phyloP scores from a whole-genome alignment of 331 rosid genomes.

The Erythrophleum ivorense region DNA sequence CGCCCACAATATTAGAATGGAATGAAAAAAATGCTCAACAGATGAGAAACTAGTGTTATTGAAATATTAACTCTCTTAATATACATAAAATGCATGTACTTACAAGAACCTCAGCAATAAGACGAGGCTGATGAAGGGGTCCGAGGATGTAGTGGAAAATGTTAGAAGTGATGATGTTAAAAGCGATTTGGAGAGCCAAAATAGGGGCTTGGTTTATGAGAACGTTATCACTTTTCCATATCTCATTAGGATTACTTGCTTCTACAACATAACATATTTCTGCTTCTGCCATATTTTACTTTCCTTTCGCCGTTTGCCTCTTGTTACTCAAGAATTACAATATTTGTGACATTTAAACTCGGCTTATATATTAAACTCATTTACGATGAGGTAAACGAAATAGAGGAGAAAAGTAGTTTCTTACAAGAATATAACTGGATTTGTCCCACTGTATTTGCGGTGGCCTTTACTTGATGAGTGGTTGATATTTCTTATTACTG shows the following conservation, averaged over 20 bases:
- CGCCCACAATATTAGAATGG: not conserved
- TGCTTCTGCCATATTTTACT: not conserved
- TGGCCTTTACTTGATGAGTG: not conserved
- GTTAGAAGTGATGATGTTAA: conserved; percentile 44
- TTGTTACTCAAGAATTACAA: too few relatives aligned
- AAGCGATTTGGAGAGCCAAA: conserved; percentile 41
- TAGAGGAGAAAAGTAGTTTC: not conserved
- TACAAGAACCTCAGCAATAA: conserved; percentile 60
- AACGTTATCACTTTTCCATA: not conserved
- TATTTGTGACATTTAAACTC: too few relatives aligned
- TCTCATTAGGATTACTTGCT: not conserved
- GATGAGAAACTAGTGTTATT: not conserved
- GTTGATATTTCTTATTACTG: not conserved
- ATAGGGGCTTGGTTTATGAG: not conserved
- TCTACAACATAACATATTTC: not conserved
- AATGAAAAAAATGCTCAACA: too few relatives aligned
- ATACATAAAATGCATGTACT: conserved; percentile 31
- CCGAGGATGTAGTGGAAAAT: conserved; percentile 41
- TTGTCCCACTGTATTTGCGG: too few relatives aligned
- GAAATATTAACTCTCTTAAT: not conserved
- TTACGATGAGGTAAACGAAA: not conserved
- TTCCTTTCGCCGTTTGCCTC: not conserved
- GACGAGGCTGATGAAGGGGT: conserved; percentile 64
- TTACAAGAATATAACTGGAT: not conserved
- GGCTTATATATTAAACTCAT: not conserved